These are phyloP conservation scores for Nectriaceae sp. DNA, from an alignment of 2,329 filamentous ascomycete genomes.

Conservation along the genomic window DNA sequence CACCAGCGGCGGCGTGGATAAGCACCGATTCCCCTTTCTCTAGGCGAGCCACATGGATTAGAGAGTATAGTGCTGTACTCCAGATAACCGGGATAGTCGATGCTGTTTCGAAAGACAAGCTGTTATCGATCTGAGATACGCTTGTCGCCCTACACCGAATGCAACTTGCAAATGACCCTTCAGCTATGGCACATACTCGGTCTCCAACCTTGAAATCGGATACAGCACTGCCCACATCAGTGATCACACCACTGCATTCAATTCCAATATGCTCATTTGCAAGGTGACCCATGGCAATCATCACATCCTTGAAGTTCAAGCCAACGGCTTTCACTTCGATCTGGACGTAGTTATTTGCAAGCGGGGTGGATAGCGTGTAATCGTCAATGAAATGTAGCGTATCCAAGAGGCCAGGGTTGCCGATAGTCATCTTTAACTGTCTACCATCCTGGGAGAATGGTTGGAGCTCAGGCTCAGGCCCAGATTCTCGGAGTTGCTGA, in stretches of 20 bases:
- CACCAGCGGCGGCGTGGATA: constrained; percentile 36
- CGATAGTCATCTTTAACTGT: constrained; percentile 2
- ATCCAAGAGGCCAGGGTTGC: constrained; percentile 6
- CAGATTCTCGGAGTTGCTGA: not conserved
- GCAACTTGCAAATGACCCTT: not conserved
- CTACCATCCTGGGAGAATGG: constrained; percentile 1
- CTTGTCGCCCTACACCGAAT: not conserved
- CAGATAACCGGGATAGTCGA: constrained; percentile 35
- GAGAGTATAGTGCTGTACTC: constrained; percentile 30
- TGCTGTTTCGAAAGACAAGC: constrained; percentile 36
- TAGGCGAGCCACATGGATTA: constrained; percentile 27
- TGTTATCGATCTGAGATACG: constrained; percentile 35
- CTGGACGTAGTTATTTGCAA: constrained; percentile 4
- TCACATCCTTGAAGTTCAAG: constrained; percentile 14
- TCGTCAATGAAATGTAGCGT: constrained; percentile 9
- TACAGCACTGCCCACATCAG: constrained; percentile 5
- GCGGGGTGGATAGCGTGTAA: not conserved
- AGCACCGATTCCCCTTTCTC: constrained; percentile 34
- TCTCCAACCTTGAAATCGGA: constrained; percentile 8
- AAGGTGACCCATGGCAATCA: constrained; percentile 8
- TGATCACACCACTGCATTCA: constrained; percentile 8
- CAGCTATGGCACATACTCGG: not conserved
- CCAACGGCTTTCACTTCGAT: constrained; percentile 9
- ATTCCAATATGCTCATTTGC: constrained; percentile 2
- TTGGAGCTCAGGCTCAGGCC: not conserved